Conservation (phyloP, 805 yeast genomes). For the Yamadazyma paraphyllophila region DNA sequence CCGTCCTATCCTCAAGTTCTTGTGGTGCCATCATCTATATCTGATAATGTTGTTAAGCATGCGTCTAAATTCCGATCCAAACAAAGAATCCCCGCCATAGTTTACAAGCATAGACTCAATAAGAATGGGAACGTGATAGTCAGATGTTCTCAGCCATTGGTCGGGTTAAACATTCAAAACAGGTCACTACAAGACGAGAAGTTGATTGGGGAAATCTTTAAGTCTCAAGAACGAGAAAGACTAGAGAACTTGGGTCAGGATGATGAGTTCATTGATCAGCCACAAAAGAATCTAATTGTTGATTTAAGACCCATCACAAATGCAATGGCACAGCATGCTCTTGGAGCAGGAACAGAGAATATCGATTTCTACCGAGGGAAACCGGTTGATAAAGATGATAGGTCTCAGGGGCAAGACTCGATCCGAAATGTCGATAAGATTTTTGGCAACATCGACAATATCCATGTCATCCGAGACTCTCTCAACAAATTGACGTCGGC, state of each 20-base stretch:
- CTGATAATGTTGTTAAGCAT: conserved; percentile 79
- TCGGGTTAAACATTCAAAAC: conserved; percentile 77
- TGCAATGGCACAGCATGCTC: conserved; percentile 93
- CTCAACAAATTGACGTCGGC: conserved; percentile 59
- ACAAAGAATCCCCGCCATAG: conserved; percentile 75
- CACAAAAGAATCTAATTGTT: conserved; percentile 62
- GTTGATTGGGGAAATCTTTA: conserved; percentile 69
- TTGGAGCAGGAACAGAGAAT: conserved; percentile 97
- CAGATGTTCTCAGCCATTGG: conserved; percentile 89
- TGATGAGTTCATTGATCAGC: conserved; percentile 29
- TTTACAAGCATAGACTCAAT: conserved; percentile 61
- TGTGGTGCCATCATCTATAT: conserved; percentile 71
- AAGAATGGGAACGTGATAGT: conserved; percentile 75
- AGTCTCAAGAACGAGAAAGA: conserved; percentile 46
- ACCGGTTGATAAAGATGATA: conserved; percentile 7
- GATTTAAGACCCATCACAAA: conserved; percentile 93
- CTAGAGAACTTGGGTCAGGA: conserved; percentile 15
- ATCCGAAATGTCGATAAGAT: conserved; percentile 51
- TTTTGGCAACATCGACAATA: conserved; percentile 89
- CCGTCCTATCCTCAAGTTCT: conserved; percentile 70
- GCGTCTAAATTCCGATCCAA: conserved; percentile 87
- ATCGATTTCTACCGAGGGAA: conserved; percentile 74
- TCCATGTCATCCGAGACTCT: conserved; percentile 92
- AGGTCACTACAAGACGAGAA: conserved; percentile 91
- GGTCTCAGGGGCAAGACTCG: neutral